Conservation (phyloP, 352 stramenopile genomes). For the Thalassiosira exigua region DNA sequence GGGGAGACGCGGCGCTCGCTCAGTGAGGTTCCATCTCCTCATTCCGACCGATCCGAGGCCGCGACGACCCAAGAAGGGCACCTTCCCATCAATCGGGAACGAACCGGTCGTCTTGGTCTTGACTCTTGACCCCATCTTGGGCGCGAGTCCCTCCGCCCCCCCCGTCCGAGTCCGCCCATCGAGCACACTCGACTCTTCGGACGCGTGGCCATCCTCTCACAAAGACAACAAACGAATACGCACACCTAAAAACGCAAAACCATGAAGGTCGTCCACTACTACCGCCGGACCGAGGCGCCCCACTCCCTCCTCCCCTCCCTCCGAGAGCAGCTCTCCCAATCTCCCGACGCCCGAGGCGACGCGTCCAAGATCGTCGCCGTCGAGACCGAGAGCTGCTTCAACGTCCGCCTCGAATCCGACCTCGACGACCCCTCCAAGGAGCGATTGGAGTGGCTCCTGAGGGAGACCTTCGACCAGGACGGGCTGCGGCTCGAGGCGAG, state of each 20-base stretch:
- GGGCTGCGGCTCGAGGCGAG: conserved; percentile 64
- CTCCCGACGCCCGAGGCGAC: conserved; percentile 32
- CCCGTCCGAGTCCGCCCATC: too few relatives aligned
- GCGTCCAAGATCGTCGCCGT: conserved; percentile 75
- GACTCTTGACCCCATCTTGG: too few relatives aligned
- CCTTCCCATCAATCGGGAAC: too few relatives aligned
- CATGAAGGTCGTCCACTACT: conserved; percentile 82
- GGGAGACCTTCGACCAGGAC: conserved; percentile 95
- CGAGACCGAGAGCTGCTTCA: conserved; percentile 96
- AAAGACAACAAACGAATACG: background rate
- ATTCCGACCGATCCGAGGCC: too few relatives aligned
- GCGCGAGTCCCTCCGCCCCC: too few relatives aligned
- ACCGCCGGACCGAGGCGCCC: conserved; percentile 68
- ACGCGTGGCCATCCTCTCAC: too few relatives aligned
- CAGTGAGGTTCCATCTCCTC: too few relatives aligned
- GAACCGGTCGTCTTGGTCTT: too few relatives aligned
- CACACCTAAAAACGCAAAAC: background rate
- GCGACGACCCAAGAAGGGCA: too few relatives aligned
- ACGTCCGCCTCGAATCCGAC: conserved; percentile 86
- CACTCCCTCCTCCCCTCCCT: conserved; percentile 74
- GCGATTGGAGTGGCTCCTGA: conserved; percentile 93
- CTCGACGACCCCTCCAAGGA: conserved; percentile 80
- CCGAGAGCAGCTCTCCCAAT: conserved; percentile 60
- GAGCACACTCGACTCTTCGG: too few relatives aligned
- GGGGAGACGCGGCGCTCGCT: too few relatives aligned